Evolutionary conservation across 257 asterid species (phyloP), one percentile per base, ranked within the genome.

Genomic region (Solanum lycopersicoides): DNA sequence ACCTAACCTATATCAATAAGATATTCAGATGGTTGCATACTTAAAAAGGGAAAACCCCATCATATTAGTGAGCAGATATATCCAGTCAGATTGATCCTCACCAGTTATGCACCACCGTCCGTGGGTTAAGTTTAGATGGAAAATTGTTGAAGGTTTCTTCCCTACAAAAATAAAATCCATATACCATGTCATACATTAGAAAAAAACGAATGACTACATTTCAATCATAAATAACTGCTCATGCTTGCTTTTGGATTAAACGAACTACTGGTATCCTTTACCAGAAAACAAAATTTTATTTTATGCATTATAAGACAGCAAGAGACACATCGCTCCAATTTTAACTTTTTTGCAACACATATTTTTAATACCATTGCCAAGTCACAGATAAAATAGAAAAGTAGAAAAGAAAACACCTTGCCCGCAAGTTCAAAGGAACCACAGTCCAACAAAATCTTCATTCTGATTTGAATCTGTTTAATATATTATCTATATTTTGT

Each of bases 71-170:
- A 60, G 77, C 77, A 83, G 66, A 82, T 56, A 87, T 15, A 87
- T 68, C 87, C 63, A 88, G 86, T 86, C 83, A 14, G 84, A 82
- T 28, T 30, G 87, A 91, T 37, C 77, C 96, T 87, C 88, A 96
- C 98, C 98, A 96, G 90, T 96, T 95, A 91, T 96, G 98, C 87
- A 95, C 98, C 86, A 96, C 94, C 30, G 99, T 96, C 89, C 41
- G 93, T 16, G 94, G 95, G 90, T 92, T 91, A 90, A 96, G 98
- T 88, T 94, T 92, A 60, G 86, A 39, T 3, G 98, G 90, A 86
- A 95, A 96, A 20, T 92, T 23, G 84, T 94, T 94, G 95, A 96
- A 96, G 41, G 98, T 95, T 90, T 96, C 99, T 89, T 96, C 99
- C 98, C 99, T 96, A 88, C 82, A 87, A 88, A 71, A 83, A 87